phyloP scores from a whole-genome alignment of 257 asterid species.

The Capsicum rhomboideum region DNA sequence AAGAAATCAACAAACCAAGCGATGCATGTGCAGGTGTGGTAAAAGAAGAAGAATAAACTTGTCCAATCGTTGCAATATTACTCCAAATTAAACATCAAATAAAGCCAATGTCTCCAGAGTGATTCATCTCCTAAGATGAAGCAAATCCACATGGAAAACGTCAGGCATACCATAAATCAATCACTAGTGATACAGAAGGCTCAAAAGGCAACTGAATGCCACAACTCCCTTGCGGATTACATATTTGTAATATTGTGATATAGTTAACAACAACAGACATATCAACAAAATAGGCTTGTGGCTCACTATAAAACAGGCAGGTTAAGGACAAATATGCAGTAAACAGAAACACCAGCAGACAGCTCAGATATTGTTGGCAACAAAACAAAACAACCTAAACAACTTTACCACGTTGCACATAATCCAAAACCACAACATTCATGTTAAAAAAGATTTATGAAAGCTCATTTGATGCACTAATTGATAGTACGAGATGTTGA shows the following conservation, averaged over 20 bases:
- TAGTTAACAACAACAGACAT: not conserved
- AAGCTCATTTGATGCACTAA: not conserved
- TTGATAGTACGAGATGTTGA: not conserved
- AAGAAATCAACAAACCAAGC: slow-evolving; percentile 6
- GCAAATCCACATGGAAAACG: not conserved
- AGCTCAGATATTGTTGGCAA: not conserved
- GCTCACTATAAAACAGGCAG: not conserved
- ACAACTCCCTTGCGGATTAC: not conserved
- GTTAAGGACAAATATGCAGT: not conserved
- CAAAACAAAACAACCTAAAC: not conserved
- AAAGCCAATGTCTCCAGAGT: not conserved
- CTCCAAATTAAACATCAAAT: not conserved
- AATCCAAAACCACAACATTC: not conserved
- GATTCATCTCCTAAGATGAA: not conserved
- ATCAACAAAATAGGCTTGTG: not conserved
- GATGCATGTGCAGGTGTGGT: not conserved
- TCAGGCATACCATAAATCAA: not conserved
- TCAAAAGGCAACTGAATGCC: not conserved
- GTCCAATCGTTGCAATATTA: not conserved
- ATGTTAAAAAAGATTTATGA: not conserved
- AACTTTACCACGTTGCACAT: not conserved
- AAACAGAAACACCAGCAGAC: not conserved
- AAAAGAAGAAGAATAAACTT: not conserved
- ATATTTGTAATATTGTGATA: not conserved
- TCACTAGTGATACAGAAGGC: not conserved